These are phyloP conservation scores for Melastoma candidum DNA, from an alignment of 441 rosid species.

Conservation along the genomic window DNA sequence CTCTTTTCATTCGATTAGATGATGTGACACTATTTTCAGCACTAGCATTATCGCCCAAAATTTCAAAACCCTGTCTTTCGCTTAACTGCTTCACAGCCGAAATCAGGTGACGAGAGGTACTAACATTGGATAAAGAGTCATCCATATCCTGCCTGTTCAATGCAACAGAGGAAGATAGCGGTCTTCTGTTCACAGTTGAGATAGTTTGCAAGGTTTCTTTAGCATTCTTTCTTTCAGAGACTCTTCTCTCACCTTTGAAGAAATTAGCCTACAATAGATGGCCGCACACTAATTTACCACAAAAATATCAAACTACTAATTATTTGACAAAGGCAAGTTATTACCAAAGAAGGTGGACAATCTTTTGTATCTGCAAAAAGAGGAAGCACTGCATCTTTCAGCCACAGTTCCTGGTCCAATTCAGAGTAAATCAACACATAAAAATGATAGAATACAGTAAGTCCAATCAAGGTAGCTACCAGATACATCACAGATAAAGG, in stretches of 20 bases:
- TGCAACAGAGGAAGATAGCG: conserved; percentile 37
- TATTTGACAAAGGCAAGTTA: conserved; percentile 19
- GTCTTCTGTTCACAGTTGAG: conserved; percentile 36
- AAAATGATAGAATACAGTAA: not conserved
- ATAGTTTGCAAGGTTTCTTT: conserved; percentile 25
- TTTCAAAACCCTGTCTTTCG: conserved; percentile 42
- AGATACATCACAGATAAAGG: no score
- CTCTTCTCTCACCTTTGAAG: conserved; percentile 51
- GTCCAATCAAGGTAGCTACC: not conserved
- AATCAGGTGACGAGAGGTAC: conserved; percentile 44
- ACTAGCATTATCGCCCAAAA: conserved; percentile 27
- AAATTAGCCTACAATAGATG: conserved; percentile 46
- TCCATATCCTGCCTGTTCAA: conserved; percentile 30
- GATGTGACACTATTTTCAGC: conserved; percentile 37
- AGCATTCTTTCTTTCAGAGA: conserved; percentile 33
- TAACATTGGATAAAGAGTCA: conserved; percentile 30
- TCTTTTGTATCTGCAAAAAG: conserved; percentile 71
- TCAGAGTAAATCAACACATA: conserved; percentile 1
- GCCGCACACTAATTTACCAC: not conserved
- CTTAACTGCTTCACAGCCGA: conserved; percentile 74
- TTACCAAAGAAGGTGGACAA: conserved; percentile 78
- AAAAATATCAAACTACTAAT: not conserved
- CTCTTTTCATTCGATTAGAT: conserved; percentile 54
- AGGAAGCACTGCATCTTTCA: conserved; percentile 71
- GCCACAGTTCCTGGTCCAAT: conserved; percentile 64